Percentiles rank a stretch among this genome's conserved stretches.
Conservation (phyloP, 805 yeast genomes). For the Candida quercuum region DNA sequence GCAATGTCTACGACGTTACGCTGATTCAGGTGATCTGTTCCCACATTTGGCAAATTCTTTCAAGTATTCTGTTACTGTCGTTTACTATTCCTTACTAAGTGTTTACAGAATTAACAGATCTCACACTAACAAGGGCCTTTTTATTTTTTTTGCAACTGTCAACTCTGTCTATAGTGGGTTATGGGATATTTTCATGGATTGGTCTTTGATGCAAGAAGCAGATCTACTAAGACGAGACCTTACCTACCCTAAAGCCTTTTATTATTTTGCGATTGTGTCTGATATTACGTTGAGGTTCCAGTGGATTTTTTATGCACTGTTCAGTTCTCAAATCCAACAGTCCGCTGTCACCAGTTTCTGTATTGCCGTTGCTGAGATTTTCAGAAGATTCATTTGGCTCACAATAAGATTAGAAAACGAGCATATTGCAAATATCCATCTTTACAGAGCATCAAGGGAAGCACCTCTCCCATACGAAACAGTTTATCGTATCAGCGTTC, state of each 20-base stretch:
- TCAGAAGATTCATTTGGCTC: conserved; percentile 86
- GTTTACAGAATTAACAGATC: conserved; percentile 63
- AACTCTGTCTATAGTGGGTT: conserved; percentile 64
- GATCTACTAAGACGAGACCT: conserved; percentile 65
- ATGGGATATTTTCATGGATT: conserved; percentile 96
- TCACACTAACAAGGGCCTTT: conserved; percentile 39
- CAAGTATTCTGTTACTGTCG: conserved; percentile 64
- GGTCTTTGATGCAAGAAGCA: conserved; percentile 79
- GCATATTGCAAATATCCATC: conserved; percentile 83
- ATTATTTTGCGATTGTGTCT: conserved; percentile 67
- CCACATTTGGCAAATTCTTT: conserved; percentile 90
- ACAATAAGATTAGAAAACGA: conserved; percentile 94
- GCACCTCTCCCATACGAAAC: conserved; percentile 76
- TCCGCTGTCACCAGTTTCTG: conserved; percentile 82
- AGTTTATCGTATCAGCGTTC: conserved; percentile 27
- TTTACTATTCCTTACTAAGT: conserved; percentile 70
- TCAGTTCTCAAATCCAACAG: conserved; percentile 73
- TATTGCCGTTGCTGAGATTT: conserved; percentile 75
- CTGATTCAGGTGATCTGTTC: conserved; percentile 92
- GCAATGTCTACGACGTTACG: conserved; percentile 87
- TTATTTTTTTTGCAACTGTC: conserved; percentile 67
- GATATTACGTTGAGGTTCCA: conserved; percentile 79
- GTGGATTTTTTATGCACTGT: conserved; percentile 87
- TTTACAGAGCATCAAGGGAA: conserved; percentile 85
- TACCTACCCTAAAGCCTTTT: conserved; percentile 53